Conservation (phyloP, 495 filamentous ascomycete species). For the Tetracladium marchalianum region DNA sequence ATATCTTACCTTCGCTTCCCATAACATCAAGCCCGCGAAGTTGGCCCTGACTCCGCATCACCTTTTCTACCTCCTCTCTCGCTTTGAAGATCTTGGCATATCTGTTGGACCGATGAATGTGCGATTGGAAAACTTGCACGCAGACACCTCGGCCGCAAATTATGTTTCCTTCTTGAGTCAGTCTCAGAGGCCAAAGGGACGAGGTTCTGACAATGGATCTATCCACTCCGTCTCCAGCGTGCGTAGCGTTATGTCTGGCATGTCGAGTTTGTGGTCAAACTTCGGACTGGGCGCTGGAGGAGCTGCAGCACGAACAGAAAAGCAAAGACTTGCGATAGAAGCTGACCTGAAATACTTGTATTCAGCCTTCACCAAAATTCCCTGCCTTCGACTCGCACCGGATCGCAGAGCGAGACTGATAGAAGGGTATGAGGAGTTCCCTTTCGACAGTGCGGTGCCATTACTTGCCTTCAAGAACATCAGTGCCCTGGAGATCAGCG, state of each 20-base stretch:
- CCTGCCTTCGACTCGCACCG: slow-evolving; percentile 76
- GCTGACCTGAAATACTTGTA: slow-evolving; percentile 91
- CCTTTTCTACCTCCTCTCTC: slow-evolving; percentile 88
- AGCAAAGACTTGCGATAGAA: slow-evolving; percentile 73
- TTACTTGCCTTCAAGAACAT: slow-evolving; percentile 93
- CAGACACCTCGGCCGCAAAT: slow-evolving; percentile 72
- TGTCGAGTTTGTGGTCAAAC: slow-evolving; percentile 85
- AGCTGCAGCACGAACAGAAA: slow-evolving; percentile 68
- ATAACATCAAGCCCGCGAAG: slow-evolving; percentile 78
- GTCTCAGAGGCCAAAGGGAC: slow-evolving; percentile 61
- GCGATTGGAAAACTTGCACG: slow-evolving; percentile 86
- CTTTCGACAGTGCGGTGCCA: slow-evolving; percentile 96
- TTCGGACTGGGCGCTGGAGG: slow-evolving; percentile 70
- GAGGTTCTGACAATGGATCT: slow-evolving; percentile 74
- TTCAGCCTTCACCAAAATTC: slow-evolving; percentile 97
- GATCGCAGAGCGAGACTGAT: slow-evolving; percentile 85
- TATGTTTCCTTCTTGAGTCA: slow-evolving; percentile 94
- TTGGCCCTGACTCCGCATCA: slow-evolving; percentile 94
- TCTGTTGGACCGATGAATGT: slow-evolving; percentile 92
- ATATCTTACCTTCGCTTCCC: slow-evolving; percentile 72
- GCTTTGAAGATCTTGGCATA: slow-evolving; percentile 87
- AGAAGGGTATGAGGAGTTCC: slow-evolving; percentile 91
- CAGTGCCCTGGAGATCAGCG: slow-evolving; percentile 82
- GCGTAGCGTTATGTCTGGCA: slow-evolving; percentile 91
- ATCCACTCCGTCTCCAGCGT: slow-evolving; percentile 95